phyloP scores from a whole-genome alignment of 352 stramenopile genomes.

The Salisapilia sapeloensis region DNA sequence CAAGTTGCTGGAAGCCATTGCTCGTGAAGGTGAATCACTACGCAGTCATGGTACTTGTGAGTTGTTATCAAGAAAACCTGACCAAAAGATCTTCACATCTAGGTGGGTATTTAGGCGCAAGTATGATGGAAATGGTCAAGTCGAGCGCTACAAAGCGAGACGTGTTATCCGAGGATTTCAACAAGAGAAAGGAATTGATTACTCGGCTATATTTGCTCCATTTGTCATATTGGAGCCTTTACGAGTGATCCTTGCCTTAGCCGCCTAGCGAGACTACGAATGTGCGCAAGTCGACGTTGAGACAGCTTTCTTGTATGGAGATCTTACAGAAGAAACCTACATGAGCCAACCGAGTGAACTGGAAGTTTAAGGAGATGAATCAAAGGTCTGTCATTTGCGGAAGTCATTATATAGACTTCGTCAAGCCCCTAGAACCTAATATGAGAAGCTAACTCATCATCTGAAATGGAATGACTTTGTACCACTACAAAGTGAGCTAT shows the following conservation, averaged over 20 bases:
- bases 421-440: too few relatives aligned
- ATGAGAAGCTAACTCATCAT: too few relatives aligned
- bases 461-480: too few relatives aligned
- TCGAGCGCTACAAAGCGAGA: conserved; percentile 3
- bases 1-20: too few relatives aligned
- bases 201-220: conserved; percentile 3
- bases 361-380: too few relatives aligned
- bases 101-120: conserved; percentile 6
- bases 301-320: conserved; percentile 16
- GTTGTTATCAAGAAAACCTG: too few relatives aligned
- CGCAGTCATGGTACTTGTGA: too few relatives aligned
- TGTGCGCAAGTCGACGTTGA: conserved; percentile 9
- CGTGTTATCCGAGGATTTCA: conserved; percentile 4
- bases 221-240: conserved; percentile 4
- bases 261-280: not conserved
- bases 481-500: too few relatives aligned
- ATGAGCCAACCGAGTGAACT: conserved; percentile 7
- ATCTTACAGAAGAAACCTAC: conserved; percentile 8
- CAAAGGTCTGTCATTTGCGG: too few relatives aligned
- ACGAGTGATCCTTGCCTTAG: conserved; percentile 2
- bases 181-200: conserved; percentile 4
- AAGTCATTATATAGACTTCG: too few relatives aligned
- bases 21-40: too few relatives aligned
- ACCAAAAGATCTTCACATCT: conserved; percentile 1
- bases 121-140: conserved; percentile 2